Base-by-base conservation (phyloP, 306 rosid species). In the Dalbergia cultrata region DNA sequence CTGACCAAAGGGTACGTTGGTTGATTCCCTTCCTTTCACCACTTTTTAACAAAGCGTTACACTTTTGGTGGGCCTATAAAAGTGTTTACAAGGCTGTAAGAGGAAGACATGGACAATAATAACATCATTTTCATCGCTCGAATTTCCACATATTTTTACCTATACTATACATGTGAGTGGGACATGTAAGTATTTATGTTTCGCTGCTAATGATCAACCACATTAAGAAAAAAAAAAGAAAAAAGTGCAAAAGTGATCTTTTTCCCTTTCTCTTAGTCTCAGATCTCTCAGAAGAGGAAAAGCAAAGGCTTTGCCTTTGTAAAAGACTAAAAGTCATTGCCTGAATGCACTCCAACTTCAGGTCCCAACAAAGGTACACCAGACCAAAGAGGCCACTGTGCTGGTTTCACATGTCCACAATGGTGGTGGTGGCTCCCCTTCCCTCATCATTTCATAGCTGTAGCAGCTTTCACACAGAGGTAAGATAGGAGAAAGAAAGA, bases 381-480 rank as follows among this genome's bases (percentile, higher is more conserved):
- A 87, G 56, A 81, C 71, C 90, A 87, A 50, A 43, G 70, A 52
- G 67, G 35, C 54, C 80, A 72, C 45, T 79, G 70, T 89, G 89
- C 86, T 89, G 71, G 78, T 86, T 86, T 88, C 94, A 90, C 89
- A 89, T 88, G 87, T 82, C 86, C 85, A 81, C 86, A 70, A 64
- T 85, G 74, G 85, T 87, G 71, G 85, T 87, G 92, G 92, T 88
- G 94, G 91, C 89, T 88, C 94, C 92, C 85, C 80, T 82, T 86
- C 49, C 19, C 90, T 84, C 86, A 85, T 88, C 79, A 93, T 89
- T 89, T 84, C 82, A 54, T 59, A 67, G 4, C 83, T 80, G 35
- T 69, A 60, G 68, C 82, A 76, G 85, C 86, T 70, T 53, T 81
- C 81, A 65, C 61, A 66, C 37, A 64, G 10, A 61, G 2, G 37